Conservation (phyloP, 2,329 filamentous ascomycete genomes). For the Berkeleyomyces basicola region DNA sequence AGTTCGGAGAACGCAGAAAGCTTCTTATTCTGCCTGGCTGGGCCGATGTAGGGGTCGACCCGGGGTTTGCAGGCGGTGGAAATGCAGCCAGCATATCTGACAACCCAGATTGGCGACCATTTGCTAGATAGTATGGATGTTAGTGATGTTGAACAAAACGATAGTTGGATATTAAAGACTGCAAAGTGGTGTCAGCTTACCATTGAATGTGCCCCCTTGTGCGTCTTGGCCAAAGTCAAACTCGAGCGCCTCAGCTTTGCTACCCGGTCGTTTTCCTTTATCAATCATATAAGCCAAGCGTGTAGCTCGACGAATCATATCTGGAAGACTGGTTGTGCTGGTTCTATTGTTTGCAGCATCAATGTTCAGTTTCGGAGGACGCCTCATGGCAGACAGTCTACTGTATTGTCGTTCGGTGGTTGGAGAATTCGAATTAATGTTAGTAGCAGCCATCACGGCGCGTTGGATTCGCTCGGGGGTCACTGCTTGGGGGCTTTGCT, state of each 20-base stretch:
- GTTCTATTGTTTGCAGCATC: slow-evolving; percentile 70
- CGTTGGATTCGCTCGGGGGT: slow-evolving; percentile 29
- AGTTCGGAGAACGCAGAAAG: slow-evolving; percentile 25
- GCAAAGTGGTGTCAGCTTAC: slow-evolving; percentile 19
- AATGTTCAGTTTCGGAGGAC: slow-evolving; percentile 64
- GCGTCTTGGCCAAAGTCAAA: slow-evolving; percentile 32
- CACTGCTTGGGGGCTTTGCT: slow-evolving; percentile 15
- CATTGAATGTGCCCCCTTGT: slow-evolving; percentile 22
- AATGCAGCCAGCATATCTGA: slow-evolving; percentile 52
- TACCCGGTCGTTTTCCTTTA: slow-evolving; percentile 50
- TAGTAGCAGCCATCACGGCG: slow-evolving; percentile 33
- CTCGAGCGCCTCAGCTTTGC: slow-evolving; percentile 33
- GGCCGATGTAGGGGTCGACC: slow-evolving; percentile 22
- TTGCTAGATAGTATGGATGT: slow-evolving; percentile 17
- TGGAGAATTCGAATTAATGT: slow-evolving; percentile 23
- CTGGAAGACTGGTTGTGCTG: slow-evolving; percentile 80
- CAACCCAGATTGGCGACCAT: slow-evolving; percentile 34
- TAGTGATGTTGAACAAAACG: neutral
- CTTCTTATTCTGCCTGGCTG: slow-evolving; percentile 22
- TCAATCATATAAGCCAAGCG: slow-evolving; percentile 77
- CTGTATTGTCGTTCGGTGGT: slow-evolving; percentile 22
- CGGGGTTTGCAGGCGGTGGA: slow-evolving; percentile 39
- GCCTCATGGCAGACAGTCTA: slow-evolving; percentile 37
- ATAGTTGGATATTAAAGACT: neutral
- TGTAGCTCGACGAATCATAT: slow-evolving; percentile 79